Evolutionary conservation across 2,329 filamentous ascomycete genomes (phyloP).

Genomic region (Ceratocystis variospora): DNA sequence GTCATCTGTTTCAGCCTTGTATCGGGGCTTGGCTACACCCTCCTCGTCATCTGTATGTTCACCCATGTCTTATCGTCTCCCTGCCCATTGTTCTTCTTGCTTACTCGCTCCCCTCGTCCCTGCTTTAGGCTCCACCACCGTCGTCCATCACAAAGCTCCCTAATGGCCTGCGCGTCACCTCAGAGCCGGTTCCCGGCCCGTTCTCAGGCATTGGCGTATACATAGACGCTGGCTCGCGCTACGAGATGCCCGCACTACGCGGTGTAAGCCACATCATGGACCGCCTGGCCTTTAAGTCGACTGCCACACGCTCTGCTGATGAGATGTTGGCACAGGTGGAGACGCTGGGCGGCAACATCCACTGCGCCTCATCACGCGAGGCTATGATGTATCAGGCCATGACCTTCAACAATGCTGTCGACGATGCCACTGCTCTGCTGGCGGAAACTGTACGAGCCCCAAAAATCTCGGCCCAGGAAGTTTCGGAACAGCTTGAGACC

Average conservation of each 20-base stretch:
- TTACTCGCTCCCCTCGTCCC: background rate
- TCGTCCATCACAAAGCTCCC: slow-evolving; percentile 73
- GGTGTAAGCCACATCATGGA: slow-evolving; percentile 96
- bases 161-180: slow-evolving; percentile 89
- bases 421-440: slow-evolving; percentile 65
- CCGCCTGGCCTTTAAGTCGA: slow-evolving; percentile 85
- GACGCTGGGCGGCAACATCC: slow-evolving; percentile 83
- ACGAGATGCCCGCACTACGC: slow-evolving; percentile 71
- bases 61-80: background rate
- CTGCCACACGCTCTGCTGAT: slow-evolving; percentile 56
- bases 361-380: slow-evolving; percentile 89
- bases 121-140: slow-evolving; percentile 57
- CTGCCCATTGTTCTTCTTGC: background rate
- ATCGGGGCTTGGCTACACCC: slow-evolving; percentile 4
- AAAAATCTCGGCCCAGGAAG: slow-evolving; percentile 70
- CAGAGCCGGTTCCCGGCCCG: slow-evolving; percentile 83
- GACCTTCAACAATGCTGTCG: slow-evolving; percentile 88
- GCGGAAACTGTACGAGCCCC: slow-evolving; percentile 90
- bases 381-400: slow-evolving; percentile 98
- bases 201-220: slow-evolving; percentile 95
- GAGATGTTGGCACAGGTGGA: slow-evolving; percentile 81
- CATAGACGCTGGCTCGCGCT: slow-evolving; percentile 86
- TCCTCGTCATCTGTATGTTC: slow-evolving; percentile 8
- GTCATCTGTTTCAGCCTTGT: background rate
- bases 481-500: slow-evolving; percentile 73